Evolutionary conservation across 257 asterid species (phyloP).

Genomic region (Voacanga thouarsii): DNA sequence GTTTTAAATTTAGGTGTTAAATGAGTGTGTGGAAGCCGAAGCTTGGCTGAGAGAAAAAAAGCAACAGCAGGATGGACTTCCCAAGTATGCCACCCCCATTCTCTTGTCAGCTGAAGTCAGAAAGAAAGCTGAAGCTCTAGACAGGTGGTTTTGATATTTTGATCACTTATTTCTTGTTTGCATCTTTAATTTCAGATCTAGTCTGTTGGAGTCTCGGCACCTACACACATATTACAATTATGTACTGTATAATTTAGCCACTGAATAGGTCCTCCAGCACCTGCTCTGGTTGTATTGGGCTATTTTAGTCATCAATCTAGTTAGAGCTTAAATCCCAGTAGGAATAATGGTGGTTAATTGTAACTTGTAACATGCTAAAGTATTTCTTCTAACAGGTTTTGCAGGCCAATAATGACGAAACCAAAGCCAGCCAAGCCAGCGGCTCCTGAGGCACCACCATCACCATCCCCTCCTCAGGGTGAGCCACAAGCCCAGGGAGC

Average conservation of each 20-base stretch:
- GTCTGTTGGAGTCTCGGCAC: neutral
- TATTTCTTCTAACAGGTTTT: slow-evolving; percentile 39
- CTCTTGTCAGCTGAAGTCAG: slow-evolving; percentile 65
- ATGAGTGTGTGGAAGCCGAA: slow-evolving; percentile 84
- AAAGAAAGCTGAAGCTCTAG: slow-evolving; percentile 79
- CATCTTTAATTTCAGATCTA: neutral
- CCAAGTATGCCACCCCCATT: slow-evolving; percentile 65
- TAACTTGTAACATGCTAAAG: neutral
- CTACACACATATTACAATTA: neutral
- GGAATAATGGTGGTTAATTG: too few species aligned
- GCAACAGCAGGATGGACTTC: slow-evolving; percentile 80
- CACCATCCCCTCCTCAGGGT: slow-evolving; percentile 59
- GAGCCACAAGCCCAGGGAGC: slow-evolving; percentile 52
- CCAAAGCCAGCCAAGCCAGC: slow-evolving; percentile 83
- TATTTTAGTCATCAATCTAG: too few species aligned
- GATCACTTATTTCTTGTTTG: neutral
- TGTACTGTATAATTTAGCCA: neutral
- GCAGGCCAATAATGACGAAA: slow-evolving; percentile 82
- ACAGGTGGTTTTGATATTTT: slow-evolving; percentile 45
- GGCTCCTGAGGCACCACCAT: slow-evolving; percentile 50
- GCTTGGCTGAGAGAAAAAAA: slow-evolving; percentile 83
- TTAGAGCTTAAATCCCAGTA: too few species aligned
- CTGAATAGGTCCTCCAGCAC: neutral
- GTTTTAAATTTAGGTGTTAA: slow-evolving; percentile 49
- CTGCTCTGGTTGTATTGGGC: neutral